These are phyloP conservation scores for Aspergillus fischeri DNA, from an alignment of 2,329 filamentous ascomycete species.

Conservation along the genomic window DNA sequence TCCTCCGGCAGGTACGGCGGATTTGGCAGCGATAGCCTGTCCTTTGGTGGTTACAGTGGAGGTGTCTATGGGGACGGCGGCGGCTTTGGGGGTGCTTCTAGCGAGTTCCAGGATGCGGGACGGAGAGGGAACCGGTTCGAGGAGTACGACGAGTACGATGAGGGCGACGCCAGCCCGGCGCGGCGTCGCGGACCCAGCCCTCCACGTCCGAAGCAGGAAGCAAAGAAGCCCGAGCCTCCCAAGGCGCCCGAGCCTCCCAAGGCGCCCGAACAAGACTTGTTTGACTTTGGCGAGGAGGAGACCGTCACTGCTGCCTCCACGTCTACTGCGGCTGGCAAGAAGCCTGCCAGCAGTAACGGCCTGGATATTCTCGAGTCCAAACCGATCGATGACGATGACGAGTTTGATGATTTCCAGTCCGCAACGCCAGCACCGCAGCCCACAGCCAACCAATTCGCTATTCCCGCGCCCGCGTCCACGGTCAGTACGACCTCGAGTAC, in stretches of 20 bases:
- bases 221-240: constrained; percentile 64
- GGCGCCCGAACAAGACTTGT: constrained; percentile 85
- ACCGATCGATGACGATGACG: constrained; percentile 65
- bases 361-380: constrained; percentile 46
- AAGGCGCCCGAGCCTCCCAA: constrained; percentile 74
- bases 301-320: constrained; percentile 43
- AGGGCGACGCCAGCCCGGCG: constrained; percentile 57
- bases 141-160: constrained; percentile 95
- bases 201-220: constrained; percentile 36
- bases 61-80: constrained; percentile 93
- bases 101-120: constrained; percentile 65
- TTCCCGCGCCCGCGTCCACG: constrained; percentile 45
- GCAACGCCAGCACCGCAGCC: constrained; percentile 54
- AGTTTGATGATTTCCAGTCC: constrained; percentile 97
- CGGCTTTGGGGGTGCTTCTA: constrained; percentile 76
- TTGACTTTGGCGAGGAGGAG: constrained; percentile 79
- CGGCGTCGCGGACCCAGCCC: constrained; percentile 48
- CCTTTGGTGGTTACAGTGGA: constrained; percentile 65
- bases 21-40: constrained; percentile 74
- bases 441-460: constrained; percentile 35
- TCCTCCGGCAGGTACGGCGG: constrained; percentile 70
- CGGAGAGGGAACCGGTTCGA: constrained; percentile 74
- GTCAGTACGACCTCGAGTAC: constrained; percentile 50
- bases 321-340: constrained; percentile 39
- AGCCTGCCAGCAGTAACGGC: constrained; percentile 43